Evolutionary conservation across 345 rosid species (phyloP).

Genomic region (Aethionema arabicum): DNA sequence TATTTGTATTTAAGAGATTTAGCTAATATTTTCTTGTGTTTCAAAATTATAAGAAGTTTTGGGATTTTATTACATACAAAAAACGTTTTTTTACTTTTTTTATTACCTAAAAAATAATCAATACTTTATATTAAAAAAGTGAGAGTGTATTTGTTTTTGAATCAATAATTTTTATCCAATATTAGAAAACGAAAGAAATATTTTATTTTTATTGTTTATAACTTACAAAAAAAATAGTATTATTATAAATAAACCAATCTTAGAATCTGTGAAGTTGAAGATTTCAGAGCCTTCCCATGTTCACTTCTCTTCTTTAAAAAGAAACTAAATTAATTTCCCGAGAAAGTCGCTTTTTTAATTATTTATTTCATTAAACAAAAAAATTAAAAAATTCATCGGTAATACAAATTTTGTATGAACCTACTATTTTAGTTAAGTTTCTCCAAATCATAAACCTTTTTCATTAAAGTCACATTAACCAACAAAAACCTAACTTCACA

Average conservation of each 20-base stretch:
- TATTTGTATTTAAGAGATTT: no score
- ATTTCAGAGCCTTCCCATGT: constrained; percentile 35
- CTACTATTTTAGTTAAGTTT: constrained; percentile 26
- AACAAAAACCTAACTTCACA: constrained; percentile 17
- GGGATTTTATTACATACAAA: no score
- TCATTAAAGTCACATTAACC: constrained; percentile 21
- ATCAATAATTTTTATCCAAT: no score
- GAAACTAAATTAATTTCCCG: constrained; percentile 20
- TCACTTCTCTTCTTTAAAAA: constrained; percentile 18
- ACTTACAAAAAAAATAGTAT: not conserved
- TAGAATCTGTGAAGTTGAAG: constrained; percentile 34
- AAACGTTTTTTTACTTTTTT: no score
- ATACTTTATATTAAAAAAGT: no score
- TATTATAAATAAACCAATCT: constrained; percentile 15
- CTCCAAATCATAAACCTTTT: constrained; percentile 23
- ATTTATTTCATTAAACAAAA: not conserved
- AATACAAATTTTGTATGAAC: constrained; percentile 6
- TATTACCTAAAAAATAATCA: no score
- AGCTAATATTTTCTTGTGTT: no score
- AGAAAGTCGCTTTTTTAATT: constrained; percentile 23
- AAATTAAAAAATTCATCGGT: no score
- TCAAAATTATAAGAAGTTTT: no score
- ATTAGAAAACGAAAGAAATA: no score
- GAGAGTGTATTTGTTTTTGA: no score
- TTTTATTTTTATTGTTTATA: no score